Evolutionary conservation across 257 asterid species (phyloP), one percentile per base, ranked within the genome.

Genomic region (Solanum gandarillasii): DNA sequence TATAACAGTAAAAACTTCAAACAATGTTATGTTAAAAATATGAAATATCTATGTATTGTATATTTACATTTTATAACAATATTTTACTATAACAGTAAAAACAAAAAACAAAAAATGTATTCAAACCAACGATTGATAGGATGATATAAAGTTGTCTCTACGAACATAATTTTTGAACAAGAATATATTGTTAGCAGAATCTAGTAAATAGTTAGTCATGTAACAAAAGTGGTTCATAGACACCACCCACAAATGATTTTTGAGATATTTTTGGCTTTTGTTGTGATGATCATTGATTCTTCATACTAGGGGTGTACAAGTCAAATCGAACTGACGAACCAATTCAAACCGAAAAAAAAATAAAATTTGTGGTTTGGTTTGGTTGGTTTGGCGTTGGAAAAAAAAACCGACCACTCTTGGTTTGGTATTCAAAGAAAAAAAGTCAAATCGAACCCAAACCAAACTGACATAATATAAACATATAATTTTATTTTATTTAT

Each of bases 221-320:
- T 43, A 43, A 25, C 18, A 8, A 39, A 79, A 79, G 39, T 43
- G 18, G 65, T 43, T 58, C 84, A 41, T 41, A 43, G 38, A 9
- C 18, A 52, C 12, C 58, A n/a, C 46, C 29, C 83, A 87, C 58
- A 29, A 75, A 55, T 31, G 13, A 7, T 36, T 78, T 78, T 43
- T 74, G 86, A 48, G 86, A 82, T 82, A 48, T 82, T 82, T 82
- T 82, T 82, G 86, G 86, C 86, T 18, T 27, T 48, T 43, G 85
- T 2, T 79, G 3, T 27, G 67, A 79, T 11, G 84, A 27, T 43
- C 65, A 79, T 79, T 43, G 25, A 79, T 79, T 79, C 84, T 79
- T 39, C 46, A 39, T 2, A 39, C 46, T 39, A 39, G 12, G 41
- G 43, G 43, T 38, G 12, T 39, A 39, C 4, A 39, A 39, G 43